phyloP scores from a whole-genome alignment of 371 early-diverging fungal species.

The Mucor racemosus region DNA sequence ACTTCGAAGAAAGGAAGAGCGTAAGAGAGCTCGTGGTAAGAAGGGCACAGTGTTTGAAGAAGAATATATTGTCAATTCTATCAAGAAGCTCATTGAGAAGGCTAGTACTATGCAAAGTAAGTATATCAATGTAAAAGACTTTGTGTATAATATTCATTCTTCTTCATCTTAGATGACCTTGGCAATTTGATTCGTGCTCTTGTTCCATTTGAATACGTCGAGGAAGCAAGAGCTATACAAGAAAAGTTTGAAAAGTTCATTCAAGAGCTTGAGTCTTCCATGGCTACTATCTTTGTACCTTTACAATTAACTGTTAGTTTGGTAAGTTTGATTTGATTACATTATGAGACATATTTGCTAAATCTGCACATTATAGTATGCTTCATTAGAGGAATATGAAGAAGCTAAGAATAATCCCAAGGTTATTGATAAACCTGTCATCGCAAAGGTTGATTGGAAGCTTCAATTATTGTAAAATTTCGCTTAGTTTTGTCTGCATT shows the following conservation, averaged over 20 bases:
- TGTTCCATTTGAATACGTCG: slow-evolving; percentile 50
- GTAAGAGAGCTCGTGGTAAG: slow-evolving; percentile 83
- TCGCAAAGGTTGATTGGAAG: slow-evolving; percentile 48
- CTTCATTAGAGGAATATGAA: slow-evolving; percentile 47
- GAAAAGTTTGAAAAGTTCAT: slow-evolving; percentile 47
- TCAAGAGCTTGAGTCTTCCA: slow-evolving; percentile 31
- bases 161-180: slow-evolving; percentile 42
- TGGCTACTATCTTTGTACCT: slow-evolving; percentile 52
- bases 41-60: slow-evolving; percentile 91
- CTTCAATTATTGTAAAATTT: slow-evolving; percentile 40
- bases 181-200: slow-evolving; percentile 45
- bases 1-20: slow-evolving; percentile 70
- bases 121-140: neutral
- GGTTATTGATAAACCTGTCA: slow-evolving; percentile 48
- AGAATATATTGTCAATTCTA: slow-evolving; percentile 81
- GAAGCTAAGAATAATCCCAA: slow-evolving; percentile 37
- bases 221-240: slow-evolving; percentile 53
- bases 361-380: slow-evolving; percentile 33
- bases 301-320: slow-evolving; percentile 40
- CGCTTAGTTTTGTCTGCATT: neutral
- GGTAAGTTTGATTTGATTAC: slow-evolving; percentile 27
- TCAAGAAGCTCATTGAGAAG: slow-evolving; percentile 59
- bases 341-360: neutral
- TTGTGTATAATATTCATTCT: neutral
- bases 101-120: slow-evolving; percentile 52